Evolutionary conservation across 1,284 basidiomycete species (phyloP), one percentile per base, ranked within the genome.

Genomic region (Tilletia indica): DNA sequence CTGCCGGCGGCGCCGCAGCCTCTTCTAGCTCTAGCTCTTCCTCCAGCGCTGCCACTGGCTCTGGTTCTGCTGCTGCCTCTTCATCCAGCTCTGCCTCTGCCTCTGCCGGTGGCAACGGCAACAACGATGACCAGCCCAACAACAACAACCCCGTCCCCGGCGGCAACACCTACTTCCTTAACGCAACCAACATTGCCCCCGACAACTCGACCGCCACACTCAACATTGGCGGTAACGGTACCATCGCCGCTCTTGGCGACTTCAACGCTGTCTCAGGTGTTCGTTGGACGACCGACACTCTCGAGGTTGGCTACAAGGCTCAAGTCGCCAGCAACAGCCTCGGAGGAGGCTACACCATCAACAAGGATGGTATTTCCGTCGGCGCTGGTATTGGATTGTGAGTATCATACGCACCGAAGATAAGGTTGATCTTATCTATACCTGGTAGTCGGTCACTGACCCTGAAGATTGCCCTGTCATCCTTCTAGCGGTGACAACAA

Each of bases 321-420:
- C 1, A 63, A 1, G 36, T 63, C 25, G 1, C 9, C 25, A 36
- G 9, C 6, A 63, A 38, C 58, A 34, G 2, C 2, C 25, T 63
- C 8, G 21, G 36, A 21, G 58, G 58, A 2, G 36, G 58, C 58
- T 63, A 63, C 58, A 63, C 58, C 36, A 63, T 63, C 36, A 63
- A 63, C 25, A 38, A 31, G 36, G 36, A 31, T 2, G 51, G 51
- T 25, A 54, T 54, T 19, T 54, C 51, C 51, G 51, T 54, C 51
- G 51, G 51, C 16, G 51, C 51, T 54, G 51, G 51, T 54, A 54
- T 54, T 19, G 51, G 51, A 19, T 8, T 54, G 42, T 45, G 42
- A 45, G 42, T 45, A 45, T 14, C 42, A 45, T 45, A 31, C 25
- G 25, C 25, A 31, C 25, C 25, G 25, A 31, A 31, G 25, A 31